phyloP scores from a whole-genome alignment of 768 basidiomycete genomes.

The Saitozyma sp. region DNA sequence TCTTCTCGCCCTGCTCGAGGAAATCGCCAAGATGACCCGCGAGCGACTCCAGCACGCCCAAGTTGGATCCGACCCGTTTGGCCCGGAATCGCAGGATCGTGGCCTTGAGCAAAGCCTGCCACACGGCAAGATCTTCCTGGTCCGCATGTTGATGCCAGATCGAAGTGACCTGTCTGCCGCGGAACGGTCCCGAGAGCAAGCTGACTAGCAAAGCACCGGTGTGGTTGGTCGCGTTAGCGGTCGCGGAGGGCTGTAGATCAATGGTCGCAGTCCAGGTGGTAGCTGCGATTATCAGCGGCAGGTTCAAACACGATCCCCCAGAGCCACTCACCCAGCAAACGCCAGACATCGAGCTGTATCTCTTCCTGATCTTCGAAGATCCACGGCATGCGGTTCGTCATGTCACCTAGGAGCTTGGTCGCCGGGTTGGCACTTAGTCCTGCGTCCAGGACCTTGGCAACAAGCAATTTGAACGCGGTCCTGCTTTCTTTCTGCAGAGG shows the following conservation, averaged over 20 bases:
- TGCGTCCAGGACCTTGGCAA: constrained; percentile 14
- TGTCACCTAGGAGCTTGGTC: constrained; percentile 40
- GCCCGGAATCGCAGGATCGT: constrained; percentile 37
- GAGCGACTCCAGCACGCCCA: constrained; percentile 38
- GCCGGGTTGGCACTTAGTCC: constrained; percentile 19
- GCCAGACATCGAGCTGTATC: constrained; percentile 39
- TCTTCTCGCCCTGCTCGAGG: constrained; percentile 24
- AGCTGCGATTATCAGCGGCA: constrained; percentile 5
- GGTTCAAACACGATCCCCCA: constrained; percentile 5
- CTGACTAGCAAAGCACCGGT: constrained; percentile 43
- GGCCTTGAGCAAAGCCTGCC: constrained; percentile 30
- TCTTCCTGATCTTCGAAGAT: constrained; percentile 32
- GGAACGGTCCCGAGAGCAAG: constrained; percentile 41
- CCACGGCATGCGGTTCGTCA: constrained; percentile 40
- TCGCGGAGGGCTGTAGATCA: constrained; percentile 28
- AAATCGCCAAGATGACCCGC: constrained; percentile 37
- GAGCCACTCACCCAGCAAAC: constrained; percentile 19
- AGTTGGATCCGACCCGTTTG: constrained; percentile 37
- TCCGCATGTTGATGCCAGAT: constrained; percentile 29
- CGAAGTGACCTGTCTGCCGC: constrained; percentile 23
- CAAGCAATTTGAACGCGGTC: constrained; percentile 8
- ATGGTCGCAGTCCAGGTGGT: constrained; percentile 28
- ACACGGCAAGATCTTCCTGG: constrained; percentile 27
- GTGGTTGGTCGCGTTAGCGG: constrained; percentile 32
- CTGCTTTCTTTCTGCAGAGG: neutral